phyloP scores from a whole-genome alignment of 345 rosid species.

The Arabidopsis suecica region DNA sequence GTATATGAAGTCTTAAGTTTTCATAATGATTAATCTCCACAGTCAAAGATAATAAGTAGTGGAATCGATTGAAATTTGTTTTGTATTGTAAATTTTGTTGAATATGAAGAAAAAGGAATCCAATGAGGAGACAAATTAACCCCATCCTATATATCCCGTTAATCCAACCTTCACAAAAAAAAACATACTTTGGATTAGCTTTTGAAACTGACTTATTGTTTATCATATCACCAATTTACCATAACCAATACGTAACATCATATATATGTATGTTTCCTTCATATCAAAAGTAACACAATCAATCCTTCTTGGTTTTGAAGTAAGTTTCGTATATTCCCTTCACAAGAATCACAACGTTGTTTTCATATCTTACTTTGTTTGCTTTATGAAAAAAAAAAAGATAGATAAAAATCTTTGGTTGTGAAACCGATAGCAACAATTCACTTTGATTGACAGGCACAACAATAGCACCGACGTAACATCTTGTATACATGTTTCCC shows the following conservation, averaged over 20 bases:
- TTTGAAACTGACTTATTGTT: constrained; percentile 1
- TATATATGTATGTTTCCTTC: constrained; percentile 8
- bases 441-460: constrained; percentile 29
- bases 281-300: neutral
- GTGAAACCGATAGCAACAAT: constrained; percentile 32
- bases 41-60: constrained; percentile 21
- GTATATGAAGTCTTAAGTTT: constrained; percentile 3
- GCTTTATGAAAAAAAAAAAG: constrained; percentile 2
- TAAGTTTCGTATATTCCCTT: constrained; percentile 14
- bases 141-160: neutral
- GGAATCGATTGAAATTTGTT: constrained; percentile 22
- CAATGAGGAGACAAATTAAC: constrained; percentile 8
- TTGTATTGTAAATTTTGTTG: neutral
- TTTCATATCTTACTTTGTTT: constrained; percentile 32
- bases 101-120: constrained; percentile 17
- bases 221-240: neutral
- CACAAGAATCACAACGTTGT: constrained; percentile 16
- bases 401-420: constrained; percentile 2
- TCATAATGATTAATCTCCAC: constrained; percentile 21
- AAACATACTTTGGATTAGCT: constrained; percentile 8
- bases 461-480: constrained; percentile 37
- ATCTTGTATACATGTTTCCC: neutral
- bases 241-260: constrained; percentile 12
- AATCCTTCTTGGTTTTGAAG: constrained; percentile 6
- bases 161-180: neutral